These are phyloP conservation scores for Ilex aquifolium DNA, from an alignment of 257 asterid genomes.

Conservation along the genomic window DNA sequence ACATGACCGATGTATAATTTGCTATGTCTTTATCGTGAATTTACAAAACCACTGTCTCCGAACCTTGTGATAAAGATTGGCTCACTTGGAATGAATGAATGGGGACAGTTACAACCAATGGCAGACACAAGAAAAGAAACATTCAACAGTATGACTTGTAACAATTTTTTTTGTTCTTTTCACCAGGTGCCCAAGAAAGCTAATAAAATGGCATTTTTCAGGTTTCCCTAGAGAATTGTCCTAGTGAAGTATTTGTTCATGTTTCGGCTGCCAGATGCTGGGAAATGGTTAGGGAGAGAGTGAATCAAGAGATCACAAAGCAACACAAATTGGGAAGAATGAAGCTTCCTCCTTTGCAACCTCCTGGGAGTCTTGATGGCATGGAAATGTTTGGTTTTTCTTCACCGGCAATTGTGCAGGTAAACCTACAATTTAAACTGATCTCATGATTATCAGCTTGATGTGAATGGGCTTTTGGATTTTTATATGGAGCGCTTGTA, in stretches of 20 bases:
- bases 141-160: too few relatives aligned
- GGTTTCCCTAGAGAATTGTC: conserved; percentile 75
- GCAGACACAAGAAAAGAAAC: too few relatives aligned
- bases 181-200: neutral
- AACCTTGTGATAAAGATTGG: too few relatives aligned
- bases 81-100: too few relatives aligned
- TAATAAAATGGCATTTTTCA: conserved; percentile 19
- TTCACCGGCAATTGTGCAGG: conserved; percentile 90
- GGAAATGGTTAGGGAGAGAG: conserved; percentile 94
- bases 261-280: conserved; percentile 77
- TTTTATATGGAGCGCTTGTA: too few relatives aligned
- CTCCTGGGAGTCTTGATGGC: conserved; percentile 96
- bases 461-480: neutral
- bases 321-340: conserved; percentile 72
- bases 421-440: conserved; percentile 17
- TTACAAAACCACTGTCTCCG: too few relatives aligned
- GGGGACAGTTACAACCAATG: too few relatives aligned
- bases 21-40: too few relatives aligned
- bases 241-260: conserved; percentile 73
- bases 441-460: neutral
- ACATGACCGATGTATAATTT: too few relatives aligned
- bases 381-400: conserved; percentile 96
- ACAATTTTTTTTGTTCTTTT: too few relatives aligned
- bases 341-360: conserved; percentile 91
- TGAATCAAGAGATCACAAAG: conserved; percentile 73